Base-by-base conservation (phyloP, 164 flowering plant species). In the Chloranthus sessilifolius region DNA sequence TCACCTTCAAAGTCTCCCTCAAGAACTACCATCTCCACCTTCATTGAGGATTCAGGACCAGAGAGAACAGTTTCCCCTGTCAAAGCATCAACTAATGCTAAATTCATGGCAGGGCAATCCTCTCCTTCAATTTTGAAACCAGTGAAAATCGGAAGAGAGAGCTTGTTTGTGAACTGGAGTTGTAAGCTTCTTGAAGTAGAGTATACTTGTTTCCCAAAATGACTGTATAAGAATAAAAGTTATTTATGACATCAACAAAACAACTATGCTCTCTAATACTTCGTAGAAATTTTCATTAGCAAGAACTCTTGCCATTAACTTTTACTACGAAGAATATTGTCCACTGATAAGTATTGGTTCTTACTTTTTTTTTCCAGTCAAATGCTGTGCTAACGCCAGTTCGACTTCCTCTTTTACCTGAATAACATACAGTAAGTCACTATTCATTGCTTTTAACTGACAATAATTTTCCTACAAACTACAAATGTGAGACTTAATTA, bases 71-170 rank as follows among this genome's bases (percentile, higher is more conserved):
- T 59, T 63, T 58, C n/a, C 27, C 64, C 78, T 28, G 65, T 71
- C 34, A 59, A 24, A 41, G 59, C 56, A 59, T 78, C 95, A 44
- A 85, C 67, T 28, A 88, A 47, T 50, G 69, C 79, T 25, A 91
- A 65, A 63, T 68, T 69, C 31, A 90, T 30, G 38, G 56, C 10
- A 21, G 73, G 60, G 44, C 65, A 21, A 6, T 76, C 82, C 47
- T 78, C 88, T 55, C 81, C 96, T 68, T 83, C 85, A 50, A 91
- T 77, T 67, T 69, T 81, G 34, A 82, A 62, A 26, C 89, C 89
- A 47, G 98, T 83, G 55, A 83, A 83, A 17, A 91, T 71, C 1
- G 95, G 95, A 58, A 81, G 84, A 61, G 79, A 81, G 23, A 84
- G 70, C 34, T 51, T 70, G 56, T 57, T 75, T 16, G 51, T 36